A percentile compares a stretch with the other conserved stretches of the same genome.
phyloP scores from a whole-genome alignment of 768 basidiomycete species.

The Termitomyces sp. region DNA sequence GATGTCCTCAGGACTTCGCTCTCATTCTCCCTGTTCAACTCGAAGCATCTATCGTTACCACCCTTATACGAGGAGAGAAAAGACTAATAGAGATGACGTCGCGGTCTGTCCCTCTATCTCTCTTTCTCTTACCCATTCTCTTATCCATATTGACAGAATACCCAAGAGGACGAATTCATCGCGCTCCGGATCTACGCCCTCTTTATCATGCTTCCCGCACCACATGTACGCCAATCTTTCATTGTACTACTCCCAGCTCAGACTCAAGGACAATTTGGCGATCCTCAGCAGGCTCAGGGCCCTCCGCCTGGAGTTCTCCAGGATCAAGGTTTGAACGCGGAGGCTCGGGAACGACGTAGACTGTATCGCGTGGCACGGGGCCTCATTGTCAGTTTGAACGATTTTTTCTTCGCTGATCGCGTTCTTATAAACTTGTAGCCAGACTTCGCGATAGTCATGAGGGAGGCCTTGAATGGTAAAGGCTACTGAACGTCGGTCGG shows the following conservation, averaged over 20 bases:
- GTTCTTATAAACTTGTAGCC: background rate
- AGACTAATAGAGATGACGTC: background rate
- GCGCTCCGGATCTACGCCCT: background rate
- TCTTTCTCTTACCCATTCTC: too few relatives aligned
- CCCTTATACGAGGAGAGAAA: background rate
- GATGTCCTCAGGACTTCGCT: background rate
- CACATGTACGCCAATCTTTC: background rate
- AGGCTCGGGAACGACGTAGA: background rate
- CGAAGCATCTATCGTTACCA: background rate
- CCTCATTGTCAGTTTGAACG: background rate
- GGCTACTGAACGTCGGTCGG: background rate
- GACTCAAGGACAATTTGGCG: too few relatives aligned
- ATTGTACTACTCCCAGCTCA: too few relatives aligned
- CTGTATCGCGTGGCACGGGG: background rate
- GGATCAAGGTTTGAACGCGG: background rate
- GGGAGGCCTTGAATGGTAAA: background rate
- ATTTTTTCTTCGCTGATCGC: background rate
- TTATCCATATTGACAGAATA: too few relatives aligned
- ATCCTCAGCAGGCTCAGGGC: slow-evolving; percentile 34
- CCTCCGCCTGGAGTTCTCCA: background rate
- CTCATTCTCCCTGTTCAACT: background rate
- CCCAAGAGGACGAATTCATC: background rate
- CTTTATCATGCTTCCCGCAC: background rate
- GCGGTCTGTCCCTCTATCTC: background rate
- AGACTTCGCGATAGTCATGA: background rate